Evolutionary conservation across 805 yeast genomes (phyloP).

Genomic region (Pichia gijzeniarum): DNA sequence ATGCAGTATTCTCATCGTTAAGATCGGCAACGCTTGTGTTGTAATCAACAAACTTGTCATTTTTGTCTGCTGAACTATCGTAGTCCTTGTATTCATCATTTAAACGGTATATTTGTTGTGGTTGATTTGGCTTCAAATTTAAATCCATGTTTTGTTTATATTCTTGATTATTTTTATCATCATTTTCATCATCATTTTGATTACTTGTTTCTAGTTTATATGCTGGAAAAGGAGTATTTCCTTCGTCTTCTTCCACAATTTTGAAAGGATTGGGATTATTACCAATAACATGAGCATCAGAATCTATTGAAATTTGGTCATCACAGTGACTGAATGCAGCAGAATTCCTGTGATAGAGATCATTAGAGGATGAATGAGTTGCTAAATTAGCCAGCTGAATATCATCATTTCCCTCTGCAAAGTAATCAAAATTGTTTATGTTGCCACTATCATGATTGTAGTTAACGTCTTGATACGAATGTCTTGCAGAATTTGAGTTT

Average conservation of each 20-base stretch:
- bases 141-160: not conserved
- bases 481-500: slow-evolving; percentile 2
- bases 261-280: slow-evolving; percentile 5
- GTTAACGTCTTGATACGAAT: slow-evolving; percentile 1
- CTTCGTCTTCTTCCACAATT: not conserved
- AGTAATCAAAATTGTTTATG: not conserved
- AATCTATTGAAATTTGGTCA: not conserved
- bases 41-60: not conserved
- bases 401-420: not conserved
- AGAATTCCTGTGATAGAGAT: not conserved
- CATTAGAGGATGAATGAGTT: not conserved
- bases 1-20: slow-evolving; percentile 26
- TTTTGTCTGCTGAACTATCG: too few relatives aligned
- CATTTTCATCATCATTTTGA: not conserved
- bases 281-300: not conserved
- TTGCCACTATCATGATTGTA: not conserved
- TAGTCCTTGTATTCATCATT: slow-evolving; percentile 42
- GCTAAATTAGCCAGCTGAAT: slow-evolving; percentile 6
- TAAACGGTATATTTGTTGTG: slow-evolving; percentile 34
- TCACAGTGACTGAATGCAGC: not conserved
- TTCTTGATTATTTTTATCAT: not conserved
- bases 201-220: too few relatives aligned
- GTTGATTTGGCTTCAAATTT: slow-evolving; percentile 3
- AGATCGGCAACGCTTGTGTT: not conserved
- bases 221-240: not conserved